Conservation (phyloP, 148 eudicot species). For the Silene uniflora region DNA sequence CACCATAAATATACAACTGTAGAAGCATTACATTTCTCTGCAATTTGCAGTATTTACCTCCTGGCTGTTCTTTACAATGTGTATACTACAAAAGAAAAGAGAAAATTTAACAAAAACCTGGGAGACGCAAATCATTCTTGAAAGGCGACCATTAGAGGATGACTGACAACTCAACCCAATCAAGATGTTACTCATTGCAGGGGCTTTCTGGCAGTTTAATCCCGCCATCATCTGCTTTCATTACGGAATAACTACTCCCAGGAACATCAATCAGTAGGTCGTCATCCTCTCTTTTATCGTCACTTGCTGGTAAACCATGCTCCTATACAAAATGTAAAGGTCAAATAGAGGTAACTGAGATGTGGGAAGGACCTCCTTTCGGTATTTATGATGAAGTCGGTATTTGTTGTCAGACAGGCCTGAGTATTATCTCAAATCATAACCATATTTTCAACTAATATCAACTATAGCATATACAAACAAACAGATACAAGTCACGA, state of each 20-base stretch:
- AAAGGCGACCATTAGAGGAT: background rate
- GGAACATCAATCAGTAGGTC: constrained; percentile 67
- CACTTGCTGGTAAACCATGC: constrained; percentile 1
- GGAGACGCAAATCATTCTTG: background rate
- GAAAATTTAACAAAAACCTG: background rate
- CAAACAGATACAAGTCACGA: background rate
- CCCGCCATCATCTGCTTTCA: constrained; percentile 16
- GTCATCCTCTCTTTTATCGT: constrained; percentile 22
- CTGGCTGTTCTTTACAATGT: background rate
- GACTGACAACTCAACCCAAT: background rate
- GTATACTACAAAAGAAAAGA: background rate
- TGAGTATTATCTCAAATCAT: no score
- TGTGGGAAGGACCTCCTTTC: no score
- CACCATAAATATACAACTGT: background rate
- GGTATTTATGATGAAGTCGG: no score
- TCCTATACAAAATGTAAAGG: constrained; percentile 31
- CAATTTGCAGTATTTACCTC: background rate
- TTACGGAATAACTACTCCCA: constrained; percentile 59
- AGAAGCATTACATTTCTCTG: background rate
- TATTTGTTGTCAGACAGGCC: no score
- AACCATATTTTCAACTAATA: no score
- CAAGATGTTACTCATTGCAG: background rate
- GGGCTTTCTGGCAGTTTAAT: constrained; percentile 23
- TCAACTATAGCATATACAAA: background rate
- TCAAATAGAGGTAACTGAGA: no score